Evolutionary conservation across 768 basidiomycete species (phyloP).

Genomic region (Amylocystis lapponica): DNA sequence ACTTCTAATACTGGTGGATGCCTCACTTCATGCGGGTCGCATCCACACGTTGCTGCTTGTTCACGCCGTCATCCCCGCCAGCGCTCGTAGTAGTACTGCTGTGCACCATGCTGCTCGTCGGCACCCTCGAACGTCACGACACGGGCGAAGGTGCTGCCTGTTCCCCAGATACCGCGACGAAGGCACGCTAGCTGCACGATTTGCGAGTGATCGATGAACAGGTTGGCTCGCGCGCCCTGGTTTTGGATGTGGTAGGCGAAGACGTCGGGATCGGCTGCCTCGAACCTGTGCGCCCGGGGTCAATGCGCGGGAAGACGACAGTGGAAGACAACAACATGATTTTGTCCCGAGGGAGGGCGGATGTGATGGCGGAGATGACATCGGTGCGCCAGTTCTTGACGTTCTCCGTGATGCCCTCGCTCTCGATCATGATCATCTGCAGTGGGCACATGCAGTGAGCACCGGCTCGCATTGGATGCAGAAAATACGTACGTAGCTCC

Average conservation of each 20-base stretch:
- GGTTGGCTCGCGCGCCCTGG: slow-evolving; percentile 35
- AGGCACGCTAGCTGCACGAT: slow-evolving; percentile 40
- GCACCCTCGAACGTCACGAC: slow-evolving; percentile 34
- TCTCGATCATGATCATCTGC: slow-evolving; percentile 43
- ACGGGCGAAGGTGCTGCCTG: slow-evolving; percentile 36
- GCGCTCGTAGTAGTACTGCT: not conserved
- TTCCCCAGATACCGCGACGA: slow-evolving; percentile 41
- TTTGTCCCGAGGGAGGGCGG: slow-evolving; percentile 34
- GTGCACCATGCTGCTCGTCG: slow-evolving; percentile 1
- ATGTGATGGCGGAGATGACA: slow-evolving; percentile 36
- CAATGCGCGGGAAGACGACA: not conserved
- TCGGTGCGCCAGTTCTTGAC: slow-evolving; percentile 37
- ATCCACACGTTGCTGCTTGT: no score
- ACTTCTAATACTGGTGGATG: no score
- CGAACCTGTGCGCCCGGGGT: slow-evolving; percentile 24
- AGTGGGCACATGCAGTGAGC: not conserved
- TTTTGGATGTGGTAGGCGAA: slow-evolving; percentile 42
- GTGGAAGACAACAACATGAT: slow-evolving; percentile 28
- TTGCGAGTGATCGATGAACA: slow-evolving; percentile 41
- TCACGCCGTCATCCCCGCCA: not conserved
- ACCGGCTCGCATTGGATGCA: not conserved
- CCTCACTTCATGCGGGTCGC: no score
- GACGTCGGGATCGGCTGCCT: slow-evolving; percentile 39
- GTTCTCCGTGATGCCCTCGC: slow-evolving; percentile 43
- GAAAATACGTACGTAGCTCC: slow-evolving; percentile 25